A percentile compares a stretch with the other conserved stretches of the same genome.
These are phyloP conservation scores for Colletotrichum navitas DNA, from an alignment of 2,329 filamentous ascomycete species.

Conservation along the genomic window DNA sequence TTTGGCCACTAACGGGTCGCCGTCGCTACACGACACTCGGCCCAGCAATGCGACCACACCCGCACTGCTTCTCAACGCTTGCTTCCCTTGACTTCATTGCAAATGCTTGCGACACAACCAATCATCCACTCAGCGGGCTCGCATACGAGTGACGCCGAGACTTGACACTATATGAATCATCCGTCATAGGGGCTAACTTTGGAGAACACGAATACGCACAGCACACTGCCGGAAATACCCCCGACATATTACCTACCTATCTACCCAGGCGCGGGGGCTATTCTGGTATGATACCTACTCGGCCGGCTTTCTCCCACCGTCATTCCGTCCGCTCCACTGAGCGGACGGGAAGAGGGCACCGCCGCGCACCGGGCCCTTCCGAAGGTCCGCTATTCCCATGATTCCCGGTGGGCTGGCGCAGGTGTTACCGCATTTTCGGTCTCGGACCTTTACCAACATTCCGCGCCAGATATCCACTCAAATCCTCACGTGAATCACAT, in stretches of 20 bases:
- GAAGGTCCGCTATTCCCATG: slow-evolving; percentile 28
- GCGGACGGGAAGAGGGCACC: background rate
- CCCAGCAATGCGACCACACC: background rate
- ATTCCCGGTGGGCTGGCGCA: slow-evolving; percentile 12
- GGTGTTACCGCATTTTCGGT: slow-evolving; percentile 22
- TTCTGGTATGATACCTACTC: slow-evolving; percentile 26
- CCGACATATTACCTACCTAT: background rate
- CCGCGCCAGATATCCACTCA: slow-evolving; percentile 19
- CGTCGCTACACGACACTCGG: background rate
- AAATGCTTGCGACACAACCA: background rate
- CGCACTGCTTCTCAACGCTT: background rate
- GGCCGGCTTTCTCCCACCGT: slow-evolving; percentile 12
- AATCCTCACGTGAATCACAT: background rate
- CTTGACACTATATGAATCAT: background rate
- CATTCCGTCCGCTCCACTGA: slow-evolving; percentile 24
- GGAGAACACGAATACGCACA: slow-evolving; percentile 33
- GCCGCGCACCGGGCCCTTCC: slow-evolving; percentile 25
- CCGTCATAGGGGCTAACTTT: slow-evolving; percentile 9
- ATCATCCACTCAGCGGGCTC: background rate
- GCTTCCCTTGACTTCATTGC: background rate
- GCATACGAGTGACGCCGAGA: background rate
- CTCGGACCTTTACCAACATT: slow-evolving; percentile 22
- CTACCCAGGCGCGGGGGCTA: background rate
- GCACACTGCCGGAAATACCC: background rate
- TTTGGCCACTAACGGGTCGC: background rate